phyloP scores from a whole-genome alignment of 1,284 basidiomycete genomes.

The Termitomyces sp. region DNA sequence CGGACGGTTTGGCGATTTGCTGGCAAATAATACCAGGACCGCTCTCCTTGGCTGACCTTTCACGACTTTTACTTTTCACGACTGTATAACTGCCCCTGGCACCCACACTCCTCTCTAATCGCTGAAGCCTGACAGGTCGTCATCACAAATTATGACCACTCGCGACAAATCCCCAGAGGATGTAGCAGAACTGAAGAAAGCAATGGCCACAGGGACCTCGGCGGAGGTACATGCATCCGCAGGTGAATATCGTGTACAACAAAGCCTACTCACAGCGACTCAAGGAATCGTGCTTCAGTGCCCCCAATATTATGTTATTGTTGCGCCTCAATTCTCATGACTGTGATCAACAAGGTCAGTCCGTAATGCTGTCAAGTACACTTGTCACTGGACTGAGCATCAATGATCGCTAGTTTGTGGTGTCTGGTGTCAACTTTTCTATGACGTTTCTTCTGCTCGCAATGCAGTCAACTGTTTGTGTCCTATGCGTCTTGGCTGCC shows the following conservation, averaged over 20 bases:
- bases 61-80: background rate
- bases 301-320: slow-evolving; percentile 90
- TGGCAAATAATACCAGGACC: background rate
- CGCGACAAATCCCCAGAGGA: slow-evolving; percentile 28
- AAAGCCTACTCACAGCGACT: background rate
- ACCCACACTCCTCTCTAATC: background rate
- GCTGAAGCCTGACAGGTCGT: background rate
- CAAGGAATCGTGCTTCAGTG: slow-evolving; percentile 32
- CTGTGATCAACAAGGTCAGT: slow-evolving; percentile 90
- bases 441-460: slow-evolving; percentile 96
- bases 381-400: background rate
- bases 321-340: slow-evolving; percentile 94
- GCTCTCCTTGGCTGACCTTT: background rate
- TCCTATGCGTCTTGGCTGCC: slow-evolving; percentile 67
- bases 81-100: too few species aligned
- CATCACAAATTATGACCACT: slow-evolving; percentile 3
- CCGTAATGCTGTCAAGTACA: background rate
- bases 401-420: slow-evolving; percentile 69
- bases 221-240: slow-evolving; percentile 35
- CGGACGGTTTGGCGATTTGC: background rate
- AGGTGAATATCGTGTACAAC: slow-evolving; percentile 27
- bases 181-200: slow-evolving; percentile 57
- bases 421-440: slow-evolving; percentile 89
- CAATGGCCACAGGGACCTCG: slow-evolving; percentile 49
- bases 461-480: slow-evolving; percentile 88